Base-by-base conservation (phyloP, 345 rosid genomes). In the Tarenaya hassleriana region DNA sequence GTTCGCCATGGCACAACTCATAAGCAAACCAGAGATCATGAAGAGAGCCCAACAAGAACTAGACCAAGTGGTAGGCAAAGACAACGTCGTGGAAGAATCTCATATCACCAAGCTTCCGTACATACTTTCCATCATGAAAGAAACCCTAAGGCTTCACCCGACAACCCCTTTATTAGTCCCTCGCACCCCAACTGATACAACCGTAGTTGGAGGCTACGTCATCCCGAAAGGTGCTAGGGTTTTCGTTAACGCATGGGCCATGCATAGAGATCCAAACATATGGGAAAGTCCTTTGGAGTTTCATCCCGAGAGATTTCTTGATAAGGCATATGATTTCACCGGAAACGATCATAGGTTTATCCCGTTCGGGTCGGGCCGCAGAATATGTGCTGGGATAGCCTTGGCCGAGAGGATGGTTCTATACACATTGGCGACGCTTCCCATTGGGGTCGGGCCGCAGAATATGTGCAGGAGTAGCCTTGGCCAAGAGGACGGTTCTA, bases 371-470 rank as follows among this genome's bases (percentile, higher is more conserved):
- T 82, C 90, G 1, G 94, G 96, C 1, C 46, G 90, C 42, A 80
- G 96, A 63, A 84, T 72, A 0, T 88, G 90, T 10, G 90, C 73
- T 0, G 96, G 94, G 1, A 55, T 76, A 2, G 82, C 83, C 3
- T 76, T 84, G 68, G 91, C 84, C 0, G 94, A 84, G 71, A 75
- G 84, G 73, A 77, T 88, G 88, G 73, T 82, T 62, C 7, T 80
- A 58, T 75, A 75, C 48, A 62, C 66, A 3, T 70, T 80, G 0
- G 86, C 88, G 2, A 76, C 91, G 0, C 52, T 82, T 84, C 13
- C 96, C 94, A n/a, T 88, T 88, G n/a, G 94, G 94, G 57, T 82
- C 90, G 1, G 94, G 96, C 1, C 46, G 90, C 42, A 80, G 96
- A 63, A 84, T 72, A 0, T 88, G 90, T 10, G 90, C 73, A 0